Evolutionary conservation across 2,329 filamentous ascomycete genomes (phyloP), one percentile per base, ranked within the genome.

Genomic region (Fusarium hainanense): DNA sequence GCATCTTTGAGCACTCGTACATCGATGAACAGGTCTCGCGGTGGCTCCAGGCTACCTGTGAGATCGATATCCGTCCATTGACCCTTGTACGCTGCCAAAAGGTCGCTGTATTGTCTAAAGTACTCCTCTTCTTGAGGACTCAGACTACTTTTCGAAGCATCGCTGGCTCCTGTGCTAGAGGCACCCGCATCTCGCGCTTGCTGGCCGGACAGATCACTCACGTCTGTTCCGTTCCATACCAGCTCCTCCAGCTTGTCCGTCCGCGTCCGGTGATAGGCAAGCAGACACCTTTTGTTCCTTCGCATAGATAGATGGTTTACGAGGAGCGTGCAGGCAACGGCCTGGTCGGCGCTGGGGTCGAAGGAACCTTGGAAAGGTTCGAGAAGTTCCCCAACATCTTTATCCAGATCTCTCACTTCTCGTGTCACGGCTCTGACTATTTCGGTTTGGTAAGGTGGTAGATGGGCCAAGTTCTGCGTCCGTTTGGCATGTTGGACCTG

Each of bases 51-150:
- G 76, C 92, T 96, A 32, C 96, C 96, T 4, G 96, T 98, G 57
- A 99, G 84, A 80, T 99, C 96, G 71, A 99, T 92, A 78, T 99
- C 96, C 21, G 95, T 98, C 95, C 95, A 99, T 76, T 97, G 94
- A 1, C 96, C 96, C 79, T 99, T 99, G 81, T 97, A 98, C 3
- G 94, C 93, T n/a, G 95, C 93, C 58, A 99, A 83, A 71, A 99
- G 84, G 76, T 99, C 94, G 70, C 92, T 91, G 77, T 98, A 99
- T 76, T 94, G 91, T 64, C 95, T 87, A 60, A 97, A 92, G 77
- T 98, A 99, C 74, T 98, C 96, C 79, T 98, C 94, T 79, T 99
- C 96, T 78, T 98, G 95, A 0, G 96, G 94, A 75, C 94, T 97
- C 63, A 98, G 83, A 75, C 92, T 95, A 82, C 91, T 95, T 63